Base-by-base conservation (phyloP, 108 stramenopile species). In the Skeletonema potamos region DNA sequence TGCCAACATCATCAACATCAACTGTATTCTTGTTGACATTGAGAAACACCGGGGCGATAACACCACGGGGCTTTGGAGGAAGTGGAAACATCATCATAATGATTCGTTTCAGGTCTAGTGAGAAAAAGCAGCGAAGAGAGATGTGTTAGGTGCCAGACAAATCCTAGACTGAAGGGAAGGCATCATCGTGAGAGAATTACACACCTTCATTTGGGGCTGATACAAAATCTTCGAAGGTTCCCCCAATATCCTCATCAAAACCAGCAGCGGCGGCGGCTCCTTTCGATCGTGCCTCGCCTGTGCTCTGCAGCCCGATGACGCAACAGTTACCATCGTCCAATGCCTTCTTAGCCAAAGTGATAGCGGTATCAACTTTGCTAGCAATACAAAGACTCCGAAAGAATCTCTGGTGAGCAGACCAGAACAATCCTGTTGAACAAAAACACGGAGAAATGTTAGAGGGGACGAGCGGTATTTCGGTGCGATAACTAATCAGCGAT, bases 361-460 rank as follows among this genome's bases (percentile, higher is more conserved):
- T 79, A 3, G 87, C 82, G 30, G 63, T 83, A 20, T 86, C 82
- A 11, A 89, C 86, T 64, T 91, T 91, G 39, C 74, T 66, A 0
- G 86, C 90, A 56, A 89, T 85, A 74, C 85, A 88, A 29, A 91
- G 58, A 46, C 59, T 60, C 3, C 87, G 82, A 58, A 91, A 89
- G 67, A 91, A 91, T 34, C 90, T 63, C 67, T 88, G 88, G 57
- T 91, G 88, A 3, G 88, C 84, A 22, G 75, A 75, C 90, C 88
- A 91, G 78, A 88, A 89, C 30, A 79, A 58, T 20, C 41, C 73
- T 70, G 15, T 37, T 27, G 7, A 18, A 15, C 28, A 18, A 13
- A 37, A 27, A 66, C 20, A 51, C 0, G 6, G 5, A 1, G 1
- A 41, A 2, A 41, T 24, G 22, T 51, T n/a, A 51, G 22, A 9